Percentiles rank a stretch among this genome's conserved stretches.
These are phyloP conservation scores for Stygiomarasmius scandens DNA, from an alignment of 1,284 basidiomycete species.

Conservation along the genomic window DNA sequence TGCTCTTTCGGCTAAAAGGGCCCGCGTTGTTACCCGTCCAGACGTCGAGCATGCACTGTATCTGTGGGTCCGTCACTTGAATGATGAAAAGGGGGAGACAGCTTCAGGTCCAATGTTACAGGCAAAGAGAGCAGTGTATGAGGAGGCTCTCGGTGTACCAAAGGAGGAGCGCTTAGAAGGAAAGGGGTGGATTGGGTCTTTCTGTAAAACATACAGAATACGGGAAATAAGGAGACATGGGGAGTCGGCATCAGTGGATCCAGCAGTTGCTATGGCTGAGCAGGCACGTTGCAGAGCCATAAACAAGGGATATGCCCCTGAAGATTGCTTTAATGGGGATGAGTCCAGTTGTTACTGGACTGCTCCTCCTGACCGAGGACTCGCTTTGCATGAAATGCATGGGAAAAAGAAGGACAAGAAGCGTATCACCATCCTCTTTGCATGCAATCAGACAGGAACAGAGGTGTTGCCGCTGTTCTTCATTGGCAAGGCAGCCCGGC, in stretches of 20 bases:
- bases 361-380: conserved; percentile 31
- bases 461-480: conserved; percentile 32
- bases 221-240: conserved; percentile 34
- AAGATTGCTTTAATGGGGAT: conserved; percentile 38
- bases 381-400: conserved; percentile 28
- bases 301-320: conserved; percentile 19
- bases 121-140: conserved; percentile 21
- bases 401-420: conserved; percentile 35
- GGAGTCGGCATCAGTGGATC: conserved; percentile 39
- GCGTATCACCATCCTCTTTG: conserved; percentile 30
- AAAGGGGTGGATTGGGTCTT: conserved; percentile 30
- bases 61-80: conserved; percentile 28
- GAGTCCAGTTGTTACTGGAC: conserved; percentile 36
- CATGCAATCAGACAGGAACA: conserved; percentile 32
- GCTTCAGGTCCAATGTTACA: conserved; percentile 9
- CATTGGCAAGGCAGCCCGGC: conserved; percentile 36
- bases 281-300: not conserved
- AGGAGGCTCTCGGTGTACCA: conserved; percentile 27
- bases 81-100: conserved; percentile 19
- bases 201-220: conserved; percentile 32
- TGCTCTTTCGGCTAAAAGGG: conserved; percentile 25
- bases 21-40: conserved; percentile 27
- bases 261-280: conserved; percentile 27
- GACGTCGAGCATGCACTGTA: conserved; percentile 27
- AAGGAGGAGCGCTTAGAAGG: conserved; percentile 25